A percentile compares a stretch with the other conserved stretches of the same genome.
These are phyloP conservation scores for Bipolaris victoriae DNA, from an alignment of 2,329 filamentous ascomycete species.

Conservation along the genomic window DNA sequence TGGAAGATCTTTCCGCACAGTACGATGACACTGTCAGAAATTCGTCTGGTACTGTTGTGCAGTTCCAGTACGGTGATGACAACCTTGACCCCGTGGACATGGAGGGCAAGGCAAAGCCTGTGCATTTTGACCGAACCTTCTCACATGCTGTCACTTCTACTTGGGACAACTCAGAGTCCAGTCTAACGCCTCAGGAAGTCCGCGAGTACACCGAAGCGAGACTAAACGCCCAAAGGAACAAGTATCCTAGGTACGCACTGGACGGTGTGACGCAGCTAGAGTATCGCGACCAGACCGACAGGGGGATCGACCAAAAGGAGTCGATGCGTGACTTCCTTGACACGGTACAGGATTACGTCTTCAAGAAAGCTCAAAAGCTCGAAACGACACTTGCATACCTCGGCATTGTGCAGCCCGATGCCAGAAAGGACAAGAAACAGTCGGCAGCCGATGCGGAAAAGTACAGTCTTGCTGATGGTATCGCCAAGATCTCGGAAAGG, in stretches of 20 bases:
- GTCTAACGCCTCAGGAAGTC: slow-evolving; percentile 77
- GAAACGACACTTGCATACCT: slow-evolving; percentile 50
- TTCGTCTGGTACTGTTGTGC: slow-evolving; percentile 84
- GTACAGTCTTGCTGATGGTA: slow-evolving; percentile 63
- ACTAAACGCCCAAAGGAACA: slow-evolving; percentile 70
- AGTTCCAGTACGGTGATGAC: slow-evolving; percentile 97
- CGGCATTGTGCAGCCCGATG: slow-evolving; percentile 27
- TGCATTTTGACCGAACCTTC: slow-evolving; percentile 90
- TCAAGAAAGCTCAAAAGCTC: slow-evolving; percentile 67
- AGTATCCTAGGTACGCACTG: slow-evolving; percentile 48
- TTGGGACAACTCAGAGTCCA: slow-evolving; percentile 76
- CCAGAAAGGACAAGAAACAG: slow-evolving; percentile 16
- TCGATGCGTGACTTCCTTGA: slow-evolving; percentile 82
- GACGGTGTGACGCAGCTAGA: slow-evolving; percentile 57
- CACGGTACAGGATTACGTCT: slow-evolving; percentile 76
- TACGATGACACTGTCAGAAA: slow-evolving; percentile 96
- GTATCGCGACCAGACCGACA: slow-evolving; percentile 73
- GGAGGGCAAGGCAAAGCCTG: slow-evolving; percentile 91
- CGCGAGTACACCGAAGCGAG: slow-evolving; percentile 69
- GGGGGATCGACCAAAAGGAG: slow-evolving; percentile 64
- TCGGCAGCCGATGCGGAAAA: slow-evolving; percentile 45
- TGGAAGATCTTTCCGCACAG: slow-evolving; percentile 90
- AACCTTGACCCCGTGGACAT: slow-evolving; percentile 96
- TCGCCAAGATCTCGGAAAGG: slow-evolving; percentile 79
- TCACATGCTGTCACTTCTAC: slow-evolving; percentile 78